Evolutionary conservation across 306 rosid species (phyloP).

Genomic region (Geum urbanum): DNA sequence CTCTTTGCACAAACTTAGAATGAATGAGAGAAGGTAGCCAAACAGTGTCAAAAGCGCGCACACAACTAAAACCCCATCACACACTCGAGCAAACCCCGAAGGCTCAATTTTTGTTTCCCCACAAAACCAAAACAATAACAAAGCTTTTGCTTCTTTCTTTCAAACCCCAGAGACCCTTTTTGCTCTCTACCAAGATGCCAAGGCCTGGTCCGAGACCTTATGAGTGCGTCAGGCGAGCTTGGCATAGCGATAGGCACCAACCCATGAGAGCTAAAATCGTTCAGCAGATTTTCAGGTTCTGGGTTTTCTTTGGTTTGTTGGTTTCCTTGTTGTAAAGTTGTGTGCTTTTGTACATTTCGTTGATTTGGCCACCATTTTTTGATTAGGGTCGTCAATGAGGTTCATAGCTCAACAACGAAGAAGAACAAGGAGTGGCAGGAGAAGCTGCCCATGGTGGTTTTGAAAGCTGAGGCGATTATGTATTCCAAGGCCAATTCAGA

Average conservation of each 20-base stretch:
- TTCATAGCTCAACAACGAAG: constrained; percentile 67
- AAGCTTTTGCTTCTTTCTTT: constrained; percentile 17
- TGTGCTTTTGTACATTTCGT: constrained; percentile 35
- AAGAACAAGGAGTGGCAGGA: constrained; percentile 97
- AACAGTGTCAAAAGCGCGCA: constrained; percentile 19
- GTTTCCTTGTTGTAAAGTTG: background rate
- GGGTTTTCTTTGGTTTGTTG: constrained; percentile 29
- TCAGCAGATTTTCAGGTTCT: constrained; percentile 95
- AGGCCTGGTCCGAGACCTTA: constrained; percentile 99
- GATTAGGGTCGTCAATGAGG: constrained; percentile 79
- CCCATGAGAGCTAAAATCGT: constrained; percentile 87
- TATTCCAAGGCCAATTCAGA: constrained; percentile 98
- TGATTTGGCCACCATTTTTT: constrained; percentile 61
- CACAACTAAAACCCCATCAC: constrained; percentile 55
- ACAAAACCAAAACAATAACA: background rate
- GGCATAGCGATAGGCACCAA: constrained; percentile 98
- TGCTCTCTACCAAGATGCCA: constrained; percentile 58
- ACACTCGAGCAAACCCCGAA: background rate
- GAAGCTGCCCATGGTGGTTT: constrained; percentile 81
- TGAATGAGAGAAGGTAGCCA: constrained; percentile 30
- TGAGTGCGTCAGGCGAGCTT: constrained; percentile 95
- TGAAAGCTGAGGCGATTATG: constrained; percentile 95
- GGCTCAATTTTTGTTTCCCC: constrained; percentile 3
- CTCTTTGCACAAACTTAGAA: constrained; percentile 42
- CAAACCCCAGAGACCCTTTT: constrained; percentile 5